phyloP scores from a whole-genome alignment of 768 basidiomycete species.

The Hortiboletus flavorubellus region DNA sequence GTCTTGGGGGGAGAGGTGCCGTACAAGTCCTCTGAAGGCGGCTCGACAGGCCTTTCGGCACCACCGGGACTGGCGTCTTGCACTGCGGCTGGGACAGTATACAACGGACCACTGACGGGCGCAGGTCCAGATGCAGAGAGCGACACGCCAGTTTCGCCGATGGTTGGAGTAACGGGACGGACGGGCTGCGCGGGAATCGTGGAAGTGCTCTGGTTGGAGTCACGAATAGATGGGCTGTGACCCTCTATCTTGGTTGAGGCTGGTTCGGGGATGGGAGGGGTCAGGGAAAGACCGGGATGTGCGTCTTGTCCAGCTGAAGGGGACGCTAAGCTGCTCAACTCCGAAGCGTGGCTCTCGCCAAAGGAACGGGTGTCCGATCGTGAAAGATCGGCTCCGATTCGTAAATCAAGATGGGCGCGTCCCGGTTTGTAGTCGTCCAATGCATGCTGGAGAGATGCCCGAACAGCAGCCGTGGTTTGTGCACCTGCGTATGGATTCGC shows the following conservation, averaged over 20 bases:
- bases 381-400: slow-evolving; percentile 49
- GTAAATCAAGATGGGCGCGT: slow-evolving; percentile 49
- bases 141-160: slow-evolving; percentile 61
- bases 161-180: slow-evolving; percentile 29
- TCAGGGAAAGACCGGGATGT: slow-evolving; percentile 39
- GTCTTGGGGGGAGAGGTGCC: slow-evolving; percentile 27
- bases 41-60: slow-evolving; percentile 24
- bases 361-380: slow-evolving; percentile 79
- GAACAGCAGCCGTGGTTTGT: slow-evolving; percentile 61
- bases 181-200: slow-evolving; percentile 25
- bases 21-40: slow-evolving; percentile 31
- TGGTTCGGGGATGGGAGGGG: slow-evolving; percentile 38
- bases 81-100: background rate
- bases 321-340: slow-evolving; percentile 57
- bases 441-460: slow-evolving; percentile 73
- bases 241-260: slow-evolving; percentile 6
- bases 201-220: slow-evolving; percentile 25
- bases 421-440: slow-evolving; percentile 78
- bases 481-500: slow-evolving; percentile 57
- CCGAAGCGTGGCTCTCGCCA: slow-evolving; percentile 77
- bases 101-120: slow-evolving; percentile 54
- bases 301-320: slow-evolving; percentile 20
- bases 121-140: slow-evolving; percentile 61
- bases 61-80: background rate
- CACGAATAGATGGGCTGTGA: slow-evolving; percentile 1